Base-by-base conservation (phyloP, 805 yeast species). In the Nakazawaea peltata region DNA sequence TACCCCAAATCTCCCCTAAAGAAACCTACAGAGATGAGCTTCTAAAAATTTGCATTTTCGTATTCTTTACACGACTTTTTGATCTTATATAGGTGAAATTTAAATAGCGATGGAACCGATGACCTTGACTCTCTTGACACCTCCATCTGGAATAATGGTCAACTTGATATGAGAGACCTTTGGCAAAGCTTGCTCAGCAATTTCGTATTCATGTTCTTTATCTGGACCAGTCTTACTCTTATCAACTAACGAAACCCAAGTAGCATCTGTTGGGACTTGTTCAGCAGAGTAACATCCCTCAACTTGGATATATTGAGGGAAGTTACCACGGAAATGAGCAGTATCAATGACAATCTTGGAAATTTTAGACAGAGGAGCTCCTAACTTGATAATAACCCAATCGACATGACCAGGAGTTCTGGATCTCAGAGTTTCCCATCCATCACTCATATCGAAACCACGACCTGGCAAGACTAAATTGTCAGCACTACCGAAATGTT, bases 371-470 rank as follows among this genome's bases (percentile, higher is more conserved):
- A 54, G 50, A 23, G 79, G 74, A 5, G 25, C 23, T 14, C 96
- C 97, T 35, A 90, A 69, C 47, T 80, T 74, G 40, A 90, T 71
- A 34, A 85, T 72, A 2, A 77, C 95, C 96, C 96, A 90, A 64
- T 90, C 98, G 26, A 73, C 77, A 55, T 90, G 97, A 29, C 84
- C 87, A 4, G 77, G 73, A 10, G 63, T 66, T 54, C 97, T 72
- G 2, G 96, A 86, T 55, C 98, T 75, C 48, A 74, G 75, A 17
- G 98, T 90, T 56, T 90, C 98, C 98, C 98, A 90, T 11, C 98
- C 98, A 53, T 92, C 97, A 33, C 92, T 76, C 97, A 90, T 90
- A 57, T 90, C 96, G 48, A 70, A 74, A 34, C 98, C 98, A 41
- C 97, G 75, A 12, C 97, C 97, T 2, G 97, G 97, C 37, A 90